Percentiles rank a stretch among this genome's conserved stretches.
phyloP scores from a whole-genome alignment of 2,329 filamentous ascomycete species.

The Hypoxylon sp. region DNA sequence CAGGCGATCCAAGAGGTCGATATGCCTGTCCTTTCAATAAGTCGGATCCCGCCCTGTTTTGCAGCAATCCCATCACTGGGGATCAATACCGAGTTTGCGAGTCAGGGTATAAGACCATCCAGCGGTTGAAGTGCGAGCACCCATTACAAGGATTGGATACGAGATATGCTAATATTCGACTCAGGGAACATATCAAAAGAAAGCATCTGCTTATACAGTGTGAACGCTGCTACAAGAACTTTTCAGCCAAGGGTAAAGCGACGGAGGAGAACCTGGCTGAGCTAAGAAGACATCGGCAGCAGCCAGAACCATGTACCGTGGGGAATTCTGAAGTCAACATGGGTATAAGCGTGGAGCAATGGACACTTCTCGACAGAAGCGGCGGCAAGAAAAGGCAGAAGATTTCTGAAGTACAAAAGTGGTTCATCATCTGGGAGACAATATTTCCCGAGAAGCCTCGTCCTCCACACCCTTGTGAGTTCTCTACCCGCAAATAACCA shows the following conservation, averaged over 20 bases:
- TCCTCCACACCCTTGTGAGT: constrained; percentile 31
- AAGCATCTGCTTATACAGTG: constrained; percentile 31
- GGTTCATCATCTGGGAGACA: constrained; percentile 28
- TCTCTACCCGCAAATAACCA: not conserved
- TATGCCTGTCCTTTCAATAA: constrained; percentile 37
- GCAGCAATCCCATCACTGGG: constrained; percentile 15
- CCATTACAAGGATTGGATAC: too few species aligned
- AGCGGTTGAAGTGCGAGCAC: constrained; percentile 23
- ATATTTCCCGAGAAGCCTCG: constrained; percentile 17
- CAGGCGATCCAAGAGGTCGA: not conserved
- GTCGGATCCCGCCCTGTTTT: constrained; percentile 17
- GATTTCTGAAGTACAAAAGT: constrained; percentile 27
- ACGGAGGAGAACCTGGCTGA: constrained; percentile 17
- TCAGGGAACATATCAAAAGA: constrained; percentile 31
- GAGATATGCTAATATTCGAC: not conserved
- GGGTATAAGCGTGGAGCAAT: constrained; percentile 27
- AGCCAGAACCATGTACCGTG: constrained; percentile 14
- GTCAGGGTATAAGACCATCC: constrained; percentile 31
- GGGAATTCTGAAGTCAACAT: constrained; percentile 1
- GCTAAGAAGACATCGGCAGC: constrained; percentile 18
- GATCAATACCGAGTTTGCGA: constrained; percentile 24
- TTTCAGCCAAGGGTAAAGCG: constrained; percentile 17
- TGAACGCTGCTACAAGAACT: constrained; percentile 23
- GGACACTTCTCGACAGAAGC: constrained; percentile 21
- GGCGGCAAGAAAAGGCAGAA: constrained; percentile 24